Conservation (phyloP, 2,329 filamentous ascomycete genomes). For the Dendryphion nanum region DNA sequence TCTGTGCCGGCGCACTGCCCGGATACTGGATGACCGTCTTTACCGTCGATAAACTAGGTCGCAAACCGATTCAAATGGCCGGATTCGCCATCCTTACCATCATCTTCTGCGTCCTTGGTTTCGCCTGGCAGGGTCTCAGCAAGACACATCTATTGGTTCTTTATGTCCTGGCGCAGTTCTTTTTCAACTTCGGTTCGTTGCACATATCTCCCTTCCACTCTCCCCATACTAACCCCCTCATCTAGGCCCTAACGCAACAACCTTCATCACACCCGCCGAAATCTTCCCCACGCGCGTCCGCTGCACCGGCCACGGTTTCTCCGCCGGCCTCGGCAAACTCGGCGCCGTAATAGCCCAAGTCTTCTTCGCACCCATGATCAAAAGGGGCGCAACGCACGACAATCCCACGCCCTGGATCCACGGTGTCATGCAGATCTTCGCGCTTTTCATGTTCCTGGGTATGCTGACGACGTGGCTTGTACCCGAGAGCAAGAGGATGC, state of each 20-base stretch:
- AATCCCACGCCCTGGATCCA: constrained; percentile 62
- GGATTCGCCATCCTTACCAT: constrained; percentile 14
- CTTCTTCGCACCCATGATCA: constrained; percentile 44
- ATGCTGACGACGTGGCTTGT: constrained; percentile 65
- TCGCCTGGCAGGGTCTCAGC: constrained; percentile 14
- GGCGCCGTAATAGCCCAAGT: constrained; percentile 46
- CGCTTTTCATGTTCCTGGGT: constrained; percentile 73
- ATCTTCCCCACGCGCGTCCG: constrained; percentile 47
- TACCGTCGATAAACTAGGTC: constrained; percentile 66
- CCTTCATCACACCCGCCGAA: constrained; percentile 47
- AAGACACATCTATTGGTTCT: constrained; percentile 38
- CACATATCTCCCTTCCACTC: neutral
- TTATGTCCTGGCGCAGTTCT: constrained; percentile 45
- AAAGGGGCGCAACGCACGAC: constrained; percentile 46
- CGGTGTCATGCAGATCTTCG: constrained; percentile 67
- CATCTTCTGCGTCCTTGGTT: constrained; percentile 14
- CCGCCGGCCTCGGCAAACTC: constrained; percentile 44
- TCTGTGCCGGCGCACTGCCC: constrained; percentile 71
- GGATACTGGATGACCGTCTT: constrained; percentile 63
- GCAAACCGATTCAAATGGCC: constrained; percentile 12
- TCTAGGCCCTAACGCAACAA: constrained; percentile 39
- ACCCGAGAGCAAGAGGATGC: constrained; percentile 70
- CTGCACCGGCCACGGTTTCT: constrained; percentile 45
- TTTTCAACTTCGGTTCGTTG: constrained; percentile 42
- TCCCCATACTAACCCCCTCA: neutral